phyloP scores from a whole-genome alignment of 139 green algal species.

The Haematococcus lacustris region DNA sequence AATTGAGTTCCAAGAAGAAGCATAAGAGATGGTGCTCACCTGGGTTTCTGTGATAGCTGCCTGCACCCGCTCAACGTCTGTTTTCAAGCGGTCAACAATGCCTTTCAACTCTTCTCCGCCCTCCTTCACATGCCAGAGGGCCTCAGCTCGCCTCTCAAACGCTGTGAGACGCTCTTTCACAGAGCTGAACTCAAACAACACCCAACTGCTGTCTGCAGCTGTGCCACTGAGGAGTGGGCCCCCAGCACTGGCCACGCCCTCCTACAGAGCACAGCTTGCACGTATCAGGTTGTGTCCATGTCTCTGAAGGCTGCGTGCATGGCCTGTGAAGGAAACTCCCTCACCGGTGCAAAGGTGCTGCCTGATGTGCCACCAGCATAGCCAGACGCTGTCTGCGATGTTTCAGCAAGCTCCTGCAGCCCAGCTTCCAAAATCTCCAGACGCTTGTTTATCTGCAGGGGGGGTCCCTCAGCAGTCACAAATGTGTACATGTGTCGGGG shows the following conservation, averaged over 20 bases:
- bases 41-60: conserved; percentile 9
- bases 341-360: neutral
- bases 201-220: conserved; percentile 3
- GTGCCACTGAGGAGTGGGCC: neutral
- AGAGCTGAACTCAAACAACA: conserved; percentile 12
- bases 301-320: neutral
- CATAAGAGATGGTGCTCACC: conserved; percentile 3
- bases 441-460: conserved; percentile 16
- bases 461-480: neutral
- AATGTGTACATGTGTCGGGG: neutral
- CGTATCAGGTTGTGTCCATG: neutral
- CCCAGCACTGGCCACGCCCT: neutral
- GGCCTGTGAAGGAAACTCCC: too few relatives aligned
- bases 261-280: neutral
- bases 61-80: conserved; percentile 15
- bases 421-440: conserved; percentile 26
- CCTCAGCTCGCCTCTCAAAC: conserved; percentile 20
- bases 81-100: conserved; percentile 16
- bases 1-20: too few relatives aligned
- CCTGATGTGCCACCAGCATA: neutral
- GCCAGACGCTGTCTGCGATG: neutral
- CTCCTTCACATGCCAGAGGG: conserved; percentile 30
- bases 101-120: conserved; percentile 16
- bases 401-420: conserved; percentile 33
- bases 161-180: conserved; percentile 1